Conservation (phyloP, 805 yeast species). For the Isabelozyma pseudorhagii region DNA sequence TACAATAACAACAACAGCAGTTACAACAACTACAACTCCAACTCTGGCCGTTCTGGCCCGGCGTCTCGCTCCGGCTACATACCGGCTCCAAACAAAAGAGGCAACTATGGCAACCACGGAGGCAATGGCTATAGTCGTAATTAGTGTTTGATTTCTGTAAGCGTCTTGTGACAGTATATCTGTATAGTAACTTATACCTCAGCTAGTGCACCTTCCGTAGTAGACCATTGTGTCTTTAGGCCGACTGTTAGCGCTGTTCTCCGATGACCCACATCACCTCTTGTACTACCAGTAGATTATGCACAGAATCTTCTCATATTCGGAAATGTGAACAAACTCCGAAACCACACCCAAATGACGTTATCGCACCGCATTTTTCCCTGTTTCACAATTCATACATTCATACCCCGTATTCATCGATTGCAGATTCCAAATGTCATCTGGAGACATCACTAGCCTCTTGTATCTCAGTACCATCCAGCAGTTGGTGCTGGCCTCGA, state of each 20-base stretch:
- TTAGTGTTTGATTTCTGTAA: not conserved
- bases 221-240: no score
- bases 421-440: not conserved
- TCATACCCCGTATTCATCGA: not conserved
- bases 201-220: no score
- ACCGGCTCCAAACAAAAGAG: slow-evolving; percentile 4
- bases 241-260: no score
- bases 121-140: slow-evolving; percentile 2
- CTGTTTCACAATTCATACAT: no score
- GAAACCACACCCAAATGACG: no score
- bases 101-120: not conserved
- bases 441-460: not conserved
- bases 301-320: no score
- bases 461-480: not conserved
- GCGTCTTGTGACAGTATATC: not conserved
- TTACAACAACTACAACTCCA: slow-evolving; percentile 8
- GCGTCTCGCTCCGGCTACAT: slow-evolving; percentile 8
- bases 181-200: not conserved
- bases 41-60: slow-evolving; percentile 8
- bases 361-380: no score
- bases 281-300: no score
- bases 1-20: slow-evolving; percentile 5
- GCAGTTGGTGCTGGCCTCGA: not conserved
- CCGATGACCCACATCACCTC: no score
- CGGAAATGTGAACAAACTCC: no score